Percentiles rank a stretch among this genome's conserved stretches.
These are phyloP conservation scores for Torulaspora gathmanii DNA, from an alignment of 805 yeast genomes.

Conservation along the genomic window DNA sequence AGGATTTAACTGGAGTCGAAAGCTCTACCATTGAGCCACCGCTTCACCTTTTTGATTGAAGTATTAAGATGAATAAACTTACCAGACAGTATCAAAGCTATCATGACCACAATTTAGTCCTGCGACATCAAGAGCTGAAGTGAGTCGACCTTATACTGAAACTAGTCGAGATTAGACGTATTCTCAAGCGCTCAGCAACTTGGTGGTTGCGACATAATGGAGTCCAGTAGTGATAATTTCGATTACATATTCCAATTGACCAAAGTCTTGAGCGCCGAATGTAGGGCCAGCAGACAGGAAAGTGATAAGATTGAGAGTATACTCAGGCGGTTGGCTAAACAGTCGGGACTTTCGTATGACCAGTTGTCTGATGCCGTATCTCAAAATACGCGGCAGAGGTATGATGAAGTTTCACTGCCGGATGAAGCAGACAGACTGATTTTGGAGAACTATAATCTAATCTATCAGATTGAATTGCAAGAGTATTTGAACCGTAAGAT, in stretches of 20 bases:
- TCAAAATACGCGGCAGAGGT: constrained; percentile 11
- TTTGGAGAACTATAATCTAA: constrained; percentile 25
- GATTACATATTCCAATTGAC: constrained; percentile 29
- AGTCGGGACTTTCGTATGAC: constrained; percentile 28
- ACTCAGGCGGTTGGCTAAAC: constrained; percentile 29
- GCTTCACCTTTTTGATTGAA: constrained; percentile 36
- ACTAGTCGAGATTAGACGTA: no score
- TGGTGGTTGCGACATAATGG: constrained; percentile 11
- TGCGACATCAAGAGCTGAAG: no score
- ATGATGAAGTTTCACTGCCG: constrained; percentile 11
- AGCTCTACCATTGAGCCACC: constrained; percentile 61
- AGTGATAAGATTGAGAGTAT: constrained; percentile 28
- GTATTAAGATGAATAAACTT: no score
- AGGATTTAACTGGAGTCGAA: constrained; percentile 46
- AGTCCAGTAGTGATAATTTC: constrained; percentile 25
- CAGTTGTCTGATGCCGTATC: constrained; percentile 16
- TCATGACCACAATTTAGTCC: no score
- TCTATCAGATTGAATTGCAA: constrained; percentile 31
- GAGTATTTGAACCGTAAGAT: constrained; percentile 29
- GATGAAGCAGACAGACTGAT: constrained; percentile 20
- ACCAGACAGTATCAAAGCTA: no score
- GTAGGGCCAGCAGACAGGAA: constrained; percentile 27
- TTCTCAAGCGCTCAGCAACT: no score
- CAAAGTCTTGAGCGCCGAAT: constrained; percentile 23
- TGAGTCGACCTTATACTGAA: no score